Percentiles rank a stretch among this genome's conserved stretches.
phyloP scores from a whole-genome alignment of 2,329 filamentous ascomycete species.

The Cucurbitaria berberidis region DNA sequence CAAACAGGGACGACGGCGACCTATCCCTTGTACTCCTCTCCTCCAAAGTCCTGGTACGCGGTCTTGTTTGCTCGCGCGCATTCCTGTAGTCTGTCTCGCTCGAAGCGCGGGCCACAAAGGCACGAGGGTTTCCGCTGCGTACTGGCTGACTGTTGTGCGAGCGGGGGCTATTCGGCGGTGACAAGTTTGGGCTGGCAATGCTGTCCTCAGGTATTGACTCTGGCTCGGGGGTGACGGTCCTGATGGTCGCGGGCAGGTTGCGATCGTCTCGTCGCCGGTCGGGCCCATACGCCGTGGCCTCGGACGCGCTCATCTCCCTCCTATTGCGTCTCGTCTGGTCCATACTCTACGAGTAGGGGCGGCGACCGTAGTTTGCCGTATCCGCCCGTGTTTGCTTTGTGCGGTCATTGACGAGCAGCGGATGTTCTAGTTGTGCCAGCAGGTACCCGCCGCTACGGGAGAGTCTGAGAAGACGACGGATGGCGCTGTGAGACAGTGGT shows the following conservation, averaged over 20 bases:
- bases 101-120: slow-evolving; percentile 39
- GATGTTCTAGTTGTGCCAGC: slow-evolving; percentile 19
- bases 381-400: slow-evolving; percentile 2
- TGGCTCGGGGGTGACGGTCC: slow-evolving; percentile 70
- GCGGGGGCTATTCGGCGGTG: slow-evolving; percentile 42
- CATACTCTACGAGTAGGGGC: slow-evolving; percentile 22
- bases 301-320: slow-evolving; percentile 32
- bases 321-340: slow-evolving; percentile 34
- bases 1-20: slow-evolving; percentile 50
- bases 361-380: slow-evolving; percentile 2
- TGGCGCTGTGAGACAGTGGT: slow-evolving; percentile 16
- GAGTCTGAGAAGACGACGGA: slow-evolving; percentile 7
- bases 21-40: slow-evolving; percentile 50
- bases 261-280: slow-evolving; percentile 33
- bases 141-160: slow-evolving; percentile 29
- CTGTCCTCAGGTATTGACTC: slow-evolving; percentile 33
- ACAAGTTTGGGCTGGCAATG: slow-evolving; percentile 18
- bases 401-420: slow-evolving; percentile 20
- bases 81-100: slow-evolving; percentile 43
- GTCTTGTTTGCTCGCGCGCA: slow-evolving; percentile 58
- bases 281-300: slow-evolving; percentile 20
- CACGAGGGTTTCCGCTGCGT: slow-evolving; percentile 32
- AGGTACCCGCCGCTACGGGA: slow-evolving; percentile 18
- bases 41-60: slow-evolving; percentile 59
- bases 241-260: slow-evolving; percentile 52